A percentile compares a stretch with the other conserved stretches of the same genome.
Evolutionary conservation across 768 basidiomycete species (phyloP).

Genomic region (Dendrothele bispora): DNA sequence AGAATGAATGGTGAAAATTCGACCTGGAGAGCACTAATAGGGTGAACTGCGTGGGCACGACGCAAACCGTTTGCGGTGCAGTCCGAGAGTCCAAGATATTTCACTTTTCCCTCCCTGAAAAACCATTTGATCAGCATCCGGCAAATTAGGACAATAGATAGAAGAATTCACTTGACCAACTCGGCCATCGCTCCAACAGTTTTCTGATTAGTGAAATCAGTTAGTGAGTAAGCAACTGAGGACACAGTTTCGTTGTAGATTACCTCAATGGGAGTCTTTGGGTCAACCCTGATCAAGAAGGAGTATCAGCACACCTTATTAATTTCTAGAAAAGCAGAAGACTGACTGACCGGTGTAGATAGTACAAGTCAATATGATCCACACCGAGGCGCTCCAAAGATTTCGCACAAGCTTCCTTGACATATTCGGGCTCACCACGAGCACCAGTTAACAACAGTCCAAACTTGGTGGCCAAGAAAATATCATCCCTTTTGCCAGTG

Average conservation of each 20-base stretch:
- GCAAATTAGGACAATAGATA: neutral
- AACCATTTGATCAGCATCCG: neutral
- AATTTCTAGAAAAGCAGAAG: neutral
- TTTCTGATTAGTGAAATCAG: constrained; percentile 21
- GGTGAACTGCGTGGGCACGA: constrained; percentile 50
- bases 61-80: constrained; percentile 44
- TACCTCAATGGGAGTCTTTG: constrained; percentile 47
- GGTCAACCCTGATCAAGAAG: constrained; percentile 30
- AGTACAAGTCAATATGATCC: constrained; percentile 44
- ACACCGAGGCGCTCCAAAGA: constrained; percentile 44
- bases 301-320: neutral
- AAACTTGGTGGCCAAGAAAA: constrained; percentile 53
- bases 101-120: constrained; percentile 40
- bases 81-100: constrained; percentile 55
- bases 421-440: constrained; percentile 36
- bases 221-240: neutral
- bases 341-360: constrained; percentile 36
- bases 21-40: constrained; percentile 48
- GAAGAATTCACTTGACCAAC: constrained; percentile 43
- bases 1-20: constrained; percentile 53
- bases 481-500: constrained; percentile 38
- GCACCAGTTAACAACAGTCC: constrained; percentile 20
- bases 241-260: constrained; percentile 3
- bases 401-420: constrained; percentile 32
- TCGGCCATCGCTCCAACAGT: constrained; percentile 52